Conservation (phyloP, 768 basidiomycete genomes). For the Goffeauzyma gilvescens region DNA sequence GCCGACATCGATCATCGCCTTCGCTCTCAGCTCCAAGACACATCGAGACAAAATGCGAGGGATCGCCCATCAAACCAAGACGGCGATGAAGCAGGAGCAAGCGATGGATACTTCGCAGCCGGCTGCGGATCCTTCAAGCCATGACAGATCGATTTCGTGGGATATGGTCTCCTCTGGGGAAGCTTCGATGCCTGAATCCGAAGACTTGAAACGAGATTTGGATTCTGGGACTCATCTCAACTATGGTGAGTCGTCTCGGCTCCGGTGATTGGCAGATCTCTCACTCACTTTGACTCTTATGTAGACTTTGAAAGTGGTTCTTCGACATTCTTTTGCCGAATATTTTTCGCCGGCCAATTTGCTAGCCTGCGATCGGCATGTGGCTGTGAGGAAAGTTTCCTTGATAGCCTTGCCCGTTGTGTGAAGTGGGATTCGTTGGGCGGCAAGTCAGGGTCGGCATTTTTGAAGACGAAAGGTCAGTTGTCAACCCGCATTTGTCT, state of each 20-base stretch:
- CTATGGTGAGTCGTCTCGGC: slow-evolving; percentile 21
- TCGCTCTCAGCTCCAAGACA: slow-evolving; percentile 45
- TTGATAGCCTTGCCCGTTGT: slow-evolving; percentile 81
- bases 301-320: slow-evolving; percentile 60
- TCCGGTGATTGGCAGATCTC: not conserved
- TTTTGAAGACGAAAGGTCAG: slow-evolving; percentile 80
- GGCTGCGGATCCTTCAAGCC: too few species aligned
- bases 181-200: too few species aligned
- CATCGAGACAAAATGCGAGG: slow-evolving; percentile 30
- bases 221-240: slow-evolving; percentile 30
- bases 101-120: too few species aligned
- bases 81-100: slow-evolving; percentile 2
- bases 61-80: slow-evolving; percentile 11
- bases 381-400: slow-evolving; percentile 80
- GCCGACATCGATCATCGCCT: slow-evolving; percentile 90
- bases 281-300: slow-evolving; percentile 7
- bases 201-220: too few species aligned
- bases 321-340: slow-evolving; percentile 75
- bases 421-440: slow-evolving; percentile 90
- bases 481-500: not conserved
- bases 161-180: slow-evolving; percentile 72
- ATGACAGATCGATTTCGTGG: slow-evolving; percentile 63
- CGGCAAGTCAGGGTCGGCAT: slow-evolving; percentile 91
- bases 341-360: slow-evolving; percentile 92
- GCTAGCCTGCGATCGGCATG: slow-evolving; percentile 80